These are phyloP conservation scores for Bolboschoenoplectus hybrid DNA, from an alignment of 202 grass and related monocot genomes.

Conservation along the genomic window DNA sequence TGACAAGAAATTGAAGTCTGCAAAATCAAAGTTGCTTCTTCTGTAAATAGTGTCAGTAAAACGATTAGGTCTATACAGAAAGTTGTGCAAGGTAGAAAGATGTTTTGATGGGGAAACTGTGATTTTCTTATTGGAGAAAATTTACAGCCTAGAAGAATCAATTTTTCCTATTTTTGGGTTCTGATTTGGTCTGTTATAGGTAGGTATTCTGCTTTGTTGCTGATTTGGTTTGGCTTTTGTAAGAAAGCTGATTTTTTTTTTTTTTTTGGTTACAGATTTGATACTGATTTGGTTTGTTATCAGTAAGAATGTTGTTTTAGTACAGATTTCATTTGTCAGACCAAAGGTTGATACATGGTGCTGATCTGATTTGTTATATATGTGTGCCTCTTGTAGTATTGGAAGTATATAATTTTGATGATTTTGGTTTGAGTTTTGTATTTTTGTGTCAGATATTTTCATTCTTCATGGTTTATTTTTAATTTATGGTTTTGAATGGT, in stretches of 20 bases:
- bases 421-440: not conserved
- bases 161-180: slow-evolving; percentile 20
- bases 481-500: not conserved
- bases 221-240: slow-evolving; percentile 26
- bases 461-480: not conserved
- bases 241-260: not conserved
- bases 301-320: not conserved
- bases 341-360: not conserved
- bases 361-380: not conserved
- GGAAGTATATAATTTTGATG: slow-evolving; percentile 24
- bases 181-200: slow-evolving; percentile 25
- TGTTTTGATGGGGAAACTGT: not conserved
- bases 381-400: slow-evolving; percentile 18
- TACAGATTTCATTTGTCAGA: slow-evolving; percentile 21
- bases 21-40: slow-evolving; percentile 13
- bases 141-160: slow-evolving; percentile 13
- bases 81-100: not conserved
- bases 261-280: slow-evolving; percentile 29
- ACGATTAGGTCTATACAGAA: slow-evolving; percentile 31
- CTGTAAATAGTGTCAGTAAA: slow-evolving; percentile 32
- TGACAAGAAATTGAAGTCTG: slow-evolving; percentile 15
- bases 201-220: slow-evolving; percentile 7
- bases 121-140: slow-evolving; percentile 17
- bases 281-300: slow-evolving; percentile 31
- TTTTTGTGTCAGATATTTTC: slow-evolving; percentile 9